Percentiles rank a stretch among this genome's conserved stretches.
Conservation (phyloP, 2,329 filamentous ascomycete genomes). For the Macrophomina pseudophaseolina region DNA sequence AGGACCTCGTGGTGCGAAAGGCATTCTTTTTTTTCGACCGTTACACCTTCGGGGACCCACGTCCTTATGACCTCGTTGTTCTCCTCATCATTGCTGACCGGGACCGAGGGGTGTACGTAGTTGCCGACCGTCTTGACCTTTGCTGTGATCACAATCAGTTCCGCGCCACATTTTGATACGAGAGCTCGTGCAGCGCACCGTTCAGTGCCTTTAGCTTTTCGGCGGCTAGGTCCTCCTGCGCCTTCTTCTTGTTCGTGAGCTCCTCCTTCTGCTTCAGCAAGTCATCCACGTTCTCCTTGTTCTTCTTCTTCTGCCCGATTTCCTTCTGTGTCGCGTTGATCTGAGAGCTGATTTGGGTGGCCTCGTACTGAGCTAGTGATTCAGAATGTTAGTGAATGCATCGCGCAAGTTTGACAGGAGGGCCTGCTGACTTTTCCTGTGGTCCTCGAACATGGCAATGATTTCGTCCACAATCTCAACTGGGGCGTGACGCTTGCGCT, state of each 20-base stretch:
- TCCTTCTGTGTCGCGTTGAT: slow-evolving; percentile 91
- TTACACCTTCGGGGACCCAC: slow-evolving; percentile 79
- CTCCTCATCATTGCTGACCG: slow-evolving; percentile 84
- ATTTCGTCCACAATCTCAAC: slow-evolving; percentile 90
- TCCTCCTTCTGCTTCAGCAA: slow-evolving; percentile 78
- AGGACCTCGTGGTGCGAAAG: slow-evolving; percentile 97
- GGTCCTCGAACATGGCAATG: slow-evolving; percentile 83
- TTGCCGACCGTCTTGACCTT: slow-evolving; percentile 89
- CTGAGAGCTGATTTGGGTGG: slow-evolving; percentile 78
- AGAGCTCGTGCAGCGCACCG: slow-evolving; percentile 33
- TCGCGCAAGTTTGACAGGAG: background rate
- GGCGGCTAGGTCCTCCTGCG: slow-evolving; percentile 72
- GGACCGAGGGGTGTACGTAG: slow-evolving; percentile 87
- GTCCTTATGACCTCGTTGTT: slow-evolving; percentile 78
- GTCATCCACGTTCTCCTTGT: slow-evolving; percentile 85
- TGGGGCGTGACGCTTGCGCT: slow-evolving; percentile 78
- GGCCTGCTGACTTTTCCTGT: slow-evolving; percentile 69
- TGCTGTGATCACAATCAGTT: slow-evolving; percentile 32
- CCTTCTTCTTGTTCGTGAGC: slow-evolving; percentile 82
- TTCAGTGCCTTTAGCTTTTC: slow-evolving; percentile 77
- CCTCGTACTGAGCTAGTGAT: slow-evolving; percentile 69
- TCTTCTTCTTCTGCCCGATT: slow-evolving; percentile 91
- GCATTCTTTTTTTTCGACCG: slow-evolving; percentile 73
- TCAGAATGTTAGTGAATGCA: background rate
- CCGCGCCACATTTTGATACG: background rate